Evolutionary conservation across 257 asterid species (phyloP).

Genomic region (Nicotiana obtusifolia): DNA sequence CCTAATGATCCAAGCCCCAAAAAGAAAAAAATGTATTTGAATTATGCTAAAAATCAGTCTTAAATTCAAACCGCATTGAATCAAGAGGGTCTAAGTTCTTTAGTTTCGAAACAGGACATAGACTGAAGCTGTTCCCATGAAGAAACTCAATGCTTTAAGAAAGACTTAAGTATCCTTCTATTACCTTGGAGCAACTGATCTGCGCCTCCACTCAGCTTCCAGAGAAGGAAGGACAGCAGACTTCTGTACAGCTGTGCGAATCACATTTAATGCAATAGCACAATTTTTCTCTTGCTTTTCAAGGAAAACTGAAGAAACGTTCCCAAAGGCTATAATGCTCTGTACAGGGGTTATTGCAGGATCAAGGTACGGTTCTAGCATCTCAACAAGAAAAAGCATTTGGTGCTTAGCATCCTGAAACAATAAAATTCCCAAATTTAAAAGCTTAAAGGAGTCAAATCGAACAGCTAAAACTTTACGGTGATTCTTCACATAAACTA

Average conservation of each 20-base stretch:
- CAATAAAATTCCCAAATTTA: slow-evolving; percentile 13
- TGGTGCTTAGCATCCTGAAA: slow-evolving; percentile 79
- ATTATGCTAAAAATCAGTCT: neutral
- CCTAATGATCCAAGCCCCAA: neutral
- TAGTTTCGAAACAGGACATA: neutral
- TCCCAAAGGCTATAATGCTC: slow-evolving; percentile 84
- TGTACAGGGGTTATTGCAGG: slow-evolving; percentile 79
- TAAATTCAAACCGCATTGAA: neutral
- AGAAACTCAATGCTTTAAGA: slow-evolving; percentile 3
- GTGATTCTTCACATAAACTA: neutral
- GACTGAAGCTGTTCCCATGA: neutral
- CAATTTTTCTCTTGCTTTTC: slow-evolving; percentile 73
- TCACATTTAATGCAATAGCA: slow-evolving; percentile 67
- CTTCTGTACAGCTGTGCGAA: slow-evolving; percentile 65
- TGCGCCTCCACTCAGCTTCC: slow-evolving; percentile 93
- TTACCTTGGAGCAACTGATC: slow-evolving; percentile 95
- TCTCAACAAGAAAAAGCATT: slow-evolving; percentile 85
- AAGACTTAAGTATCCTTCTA: slow-evolving; percentile 6
- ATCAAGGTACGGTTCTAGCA: slow-evolving; percentile 91
- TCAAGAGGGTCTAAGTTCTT: neutral
- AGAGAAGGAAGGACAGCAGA: slow-evolving; percentile 71
- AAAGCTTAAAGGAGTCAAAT: slow-evolving; percentile 1
- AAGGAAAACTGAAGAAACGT: slow-evolving; percentile 50
- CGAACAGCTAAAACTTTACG: slow-evolving; percentile 12
- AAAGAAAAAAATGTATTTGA: neutral